Evolutionary conservation across 2,329 filamentous ascomycete species (phyloP).

Genomic region (Grosmannia penicillata): DNA sequence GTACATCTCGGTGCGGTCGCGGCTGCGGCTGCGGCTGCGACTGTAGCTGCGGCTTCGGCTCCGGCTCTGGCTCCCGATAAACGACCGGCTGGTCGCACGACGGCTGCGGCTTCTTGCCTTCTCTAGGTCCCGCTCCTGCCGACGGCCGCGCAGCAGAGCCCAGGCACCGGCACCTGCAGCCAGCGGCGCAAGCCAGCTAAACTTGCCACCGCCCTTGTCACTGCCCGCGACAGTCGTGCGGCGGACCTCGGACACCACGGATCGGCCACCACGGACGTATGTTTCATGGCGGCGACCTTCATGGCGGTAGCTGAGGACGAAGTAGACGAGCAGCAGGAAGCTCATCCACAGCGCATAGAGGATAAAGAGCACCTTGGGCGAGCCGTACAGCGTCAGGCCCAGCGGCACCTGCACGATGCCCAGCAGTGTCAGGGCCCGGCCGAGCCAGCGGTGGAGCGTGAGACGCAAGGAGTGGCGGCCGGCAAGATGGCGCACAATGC

Average conservation of each 20-base stretch:
- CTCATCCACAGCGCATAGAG: slow-evolving; percentile 69
- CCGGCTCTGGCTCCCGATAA: slow-evolving; percentile 20
- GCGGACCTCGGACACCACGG: slow-evolving; percentile 12
- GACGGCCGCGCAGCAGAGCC: slow-evolving; percentile 30
- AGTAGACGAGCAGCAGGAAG: slow-evolving; percentile 59
- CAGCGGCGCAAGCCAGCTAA: slow-evolving; percentile 36
- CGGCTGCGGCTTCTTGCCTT: slow-evolving; percentile 22
- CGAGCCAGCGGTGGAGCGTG: slow-evolving; percentile 78
- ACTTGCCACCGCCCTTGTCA: slow-evolving; percentile 18
- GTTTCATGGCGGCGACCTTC: slow-evolving; percentile 34
- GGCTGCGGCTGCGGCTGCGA: slow-evolving; percentile 16
- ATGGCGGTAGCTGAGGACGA: slow-evolving; percentile 61
- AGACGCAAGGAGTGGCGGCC: slow-evolving; percentile 33
- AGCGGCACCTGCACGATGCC: slow-evolving; percentile 80
- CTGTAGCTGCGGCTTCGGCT: slow-evolving; percentile 22
- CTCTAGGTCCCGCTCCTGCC: slow-evolving; percentile 19
- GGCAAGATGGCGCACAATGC: slow-evolving; percentile 40
- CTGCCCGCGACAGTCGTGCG: slow-evolving; percentile 20
- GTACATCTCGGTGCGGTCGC: slow-evolving; percentile 29
- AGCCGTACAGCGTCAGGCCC: slow-evolving; percentile 83
- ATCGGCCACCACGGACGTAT: slow-evolving; percentile 43
- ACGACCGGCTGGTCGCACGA: too few relatives aligned
- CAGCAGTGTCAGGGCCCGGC: slow-evolving; percentile 61
- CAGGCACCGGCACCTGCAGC: slow-evolving; percentile 35
- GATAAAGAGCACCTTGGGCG: slow-evolving; percentile 71